Evolutionary conservation across 805 yeast species (phyloP).

Genomic region (Pichia phayaonensis): DNA sequence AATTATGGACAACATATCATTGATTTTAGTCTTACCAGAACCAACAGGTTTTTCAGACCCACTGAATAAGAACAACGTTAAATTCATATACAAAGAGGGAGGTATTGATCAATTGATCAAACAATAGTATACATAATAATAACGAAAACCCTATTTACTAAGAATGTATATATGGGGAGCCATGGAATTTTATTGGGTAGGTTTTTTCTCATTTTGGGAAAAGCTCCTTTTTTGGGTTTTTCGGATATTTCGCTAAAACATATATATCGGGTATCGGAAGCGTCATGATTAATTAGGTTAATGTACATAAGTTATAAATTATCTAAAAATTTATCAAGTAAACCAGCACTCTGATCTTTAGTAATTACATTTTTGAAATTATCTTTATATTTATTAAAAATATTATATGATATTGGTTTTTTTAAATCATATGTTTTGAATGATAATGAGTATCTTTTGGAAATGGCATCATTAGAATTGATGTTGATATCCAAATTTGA

Average conservation of each 20-base stretch:
- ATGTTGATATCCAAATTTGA: background rate
- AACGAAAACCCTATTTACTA: too few relatives aligned
- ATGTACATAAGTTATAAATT: background rate
- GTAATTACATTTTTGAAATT: slow-evolving; percentile 2
- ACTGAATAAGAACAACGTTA: too few relatives aligned
- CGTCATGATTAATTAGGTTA: background rate
- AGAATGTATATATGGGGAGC: background rate
- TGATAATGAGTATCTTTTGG: slow-evolving; percentile 14
- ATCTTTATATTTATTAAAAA: slow-evolving; percentile 5
- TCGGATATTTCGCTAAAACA: background rate
- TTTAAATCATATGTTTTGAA: slow-evolving; percentile 20
- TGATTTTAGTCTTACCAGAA: too few relatives aligned
- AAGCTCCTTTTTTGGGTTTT: background rate
- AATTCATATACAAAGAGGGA: too few relatives aligned
- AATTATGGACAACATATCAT: too few relatives aligned
- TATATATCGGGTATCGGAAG: background rate
- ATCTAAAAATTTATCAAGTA: background rate
- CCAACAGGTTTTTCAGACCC: too few relatives aligned
- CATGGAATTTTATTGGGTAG: background rate
- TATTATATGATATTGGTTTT: slow-evolving; percentile 5
- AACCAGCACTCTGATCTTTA: background rate
- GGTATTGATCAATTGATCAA: too few relatives aligned
- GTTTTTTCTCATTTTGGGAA: too few relatives aligned
- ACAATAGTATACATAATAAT: too few relatives aligned
- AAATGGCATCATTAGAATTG: background rate